Evolutionary conservation across 2,329 filamentous ascomycete species (phyloP), one percentile per base, ranked within the genome.

Genomic region (Rachicladosporium sp.): DNA sequence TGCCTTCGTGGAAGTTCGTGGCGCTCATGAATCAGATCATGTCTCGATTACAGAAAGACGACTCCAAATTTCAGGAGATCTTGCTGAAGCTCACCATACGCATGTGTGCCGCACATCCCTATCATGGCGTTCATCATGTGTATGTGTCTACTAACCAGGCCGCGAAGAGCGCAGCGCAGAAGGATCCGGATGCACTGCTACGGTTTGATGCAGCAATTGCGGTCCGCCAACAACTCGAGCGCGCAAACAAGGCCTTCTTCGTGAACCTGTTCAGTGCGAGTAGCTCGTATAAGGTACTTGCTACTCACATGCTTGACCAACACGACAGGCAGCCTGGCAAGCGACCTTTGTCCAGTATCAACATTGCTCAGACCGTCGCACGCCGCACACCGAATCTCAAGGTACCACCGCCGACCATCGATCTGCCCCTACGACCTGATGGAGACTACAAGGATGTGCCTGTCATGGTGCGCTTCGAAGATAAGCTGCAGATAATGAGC

Each of bases 41-140:
- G 4, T 98, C 93, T n/a, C 79, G 91, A 6, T 66, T 98, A 4
- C 78, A 93, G 44, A 76, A 83, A 45, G 73, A 79, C 27, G 62
- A 71, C 1, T 73, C 70, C 10, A 56, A 67, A 0, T 98, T 99
- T 54, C 91, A 98, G 53, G 70, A 68, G 31, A 69, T 89, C 1
- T 67, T 99, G 2, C 74, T 77, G 37, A 68, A 70, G 2, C 66
- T 98, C 11, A 78, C 96, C 3, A 76, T 78, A 53, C 79, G 78
- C 6, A 94, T 98, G 40, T 96, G 89, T 55, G 70, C 74, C 8
- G 87, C 98, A 42, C 91, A 99, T 61, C 93, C 91, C 0, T 94
- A 88, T 58, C 93, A 98, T 56, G 87, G 87, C 36, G 89, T 96
- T 78, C 93, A 98, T 57, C 88, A 96, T 51, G 85, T 98, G 32